Evolutionary conservation across 108 stramenopile genomes (phyloP).

Genomic region (Aureococcus anophagefferens): DNA sequence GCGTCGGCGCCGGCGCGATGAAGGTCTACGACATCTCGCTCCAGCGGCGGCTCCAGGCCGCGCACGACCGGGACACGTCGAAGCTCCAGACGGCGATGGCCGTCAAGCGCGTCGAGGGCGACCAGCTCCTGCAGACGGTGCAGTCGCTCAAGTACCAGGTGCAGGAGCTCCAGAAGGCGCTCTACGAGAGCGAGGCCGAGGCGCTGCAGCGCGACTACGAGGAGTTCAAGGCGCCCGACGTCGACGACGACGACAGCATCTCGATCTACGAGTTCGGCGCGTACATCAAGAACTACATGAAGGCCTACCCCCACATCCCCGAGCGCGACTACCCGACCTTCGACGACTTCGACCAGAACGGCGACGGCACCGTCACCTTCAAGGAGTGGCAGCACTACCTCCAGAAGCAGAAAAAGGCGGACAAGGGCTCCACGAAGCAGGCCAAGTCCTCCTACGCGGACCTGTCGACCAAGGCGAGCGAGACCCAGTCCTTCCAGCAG

Average conservation of each 20-base stretch:
- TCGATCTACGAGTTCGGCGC: slow-evolving; percentile 80
- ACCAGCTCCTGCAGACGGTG: neutral
- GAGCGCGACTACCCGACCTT: slow-evolving; percentile 88
- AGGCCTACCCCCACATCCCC: slow-evolving; percentile 74
- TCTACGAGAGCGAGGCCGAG: slow-evolving; percentile 58
- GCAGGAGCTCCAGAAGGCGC: neutral
- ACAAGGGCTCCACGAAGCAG: neutral
- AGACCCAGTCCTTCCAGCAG: no score
- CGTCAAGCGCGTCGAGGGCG: neutral
- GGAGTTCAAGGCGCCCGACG: slow-evolving; percentile 93
- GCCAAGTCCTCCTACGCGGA: neutral
- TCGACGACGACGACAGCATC: slow-evolving; percentile 87
- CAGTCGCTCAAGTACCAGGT: neutral
- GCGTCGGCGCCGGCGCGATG: neutral
- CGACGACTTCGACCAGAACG: slow-evolving; percentile 88
- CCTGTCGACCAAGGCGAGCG: no score
- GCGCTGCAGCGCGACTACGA: slow-evolving; percentile 84
- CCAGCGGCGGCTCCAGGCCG: neutral
- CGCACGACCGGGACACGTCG: neutral
- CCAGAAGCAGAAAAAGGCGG: slow-evolving; percentile 17
- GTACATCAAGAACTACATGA: slow-evolving; percentile 84
- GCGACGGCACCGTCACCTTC: slow-evolving; percentile 81
- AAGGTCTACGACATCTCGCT: neutral
- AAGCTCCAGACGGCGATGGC: neutral
- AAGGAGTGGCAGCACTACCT: slow-evolving; percentile 58